Evolutionary conservation across 768 basidiomycete genomes (phyloP), one percentile per base, ranked within the genome.

Genomic region (Coprinellus micaceus): DNA sequence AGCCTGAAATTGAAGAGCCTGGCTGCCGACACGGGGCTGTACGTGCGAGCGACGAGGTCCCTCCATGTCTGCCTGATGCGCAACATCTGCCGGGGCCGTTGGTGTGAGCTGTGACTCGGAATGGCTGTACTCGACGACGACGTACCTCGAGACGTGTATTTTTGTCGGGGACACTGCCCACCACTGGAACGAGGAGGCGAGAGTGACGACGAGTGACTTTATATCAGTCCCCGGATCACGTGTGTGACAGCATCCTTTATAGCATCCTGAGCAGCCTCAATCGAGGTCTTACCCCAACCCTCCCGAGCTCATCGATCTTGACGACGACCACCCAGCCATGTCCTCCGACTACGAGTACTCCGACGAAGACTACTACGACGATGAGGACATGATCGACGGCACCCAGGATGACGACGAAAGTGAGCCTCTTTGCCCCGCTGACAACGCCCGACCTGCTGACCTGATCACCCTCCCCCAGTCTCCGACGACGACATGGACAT

Each of bases 341-440:
- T 69, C 71, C 19, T 88, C 88, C 53, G 88, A 89, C 69, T 84
- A 84, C 59, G 86, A 87, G 36, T 79, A 81, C 65, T 88, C 85
- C 4, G 86, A 89, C 67, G 82, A 86, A 36, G 86, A 87, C 17
- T 86, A 84, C 69, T 84, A 82, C 60, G 83, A 87, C 56, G 88
- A 88, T 55, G 86, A 86, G 60, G 86, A 88, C 56, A 87, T 88
- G 69, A 77, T 85, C 63, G 82, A 85, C 69, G 82, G 81, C 58
- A 78, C 79, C 43, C 82, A 84, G 61, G 85, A 86, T 43, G 82
- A 82, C 62, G 65, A 69, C 43, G 66, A 54, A 53, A 40, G 78
- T 80, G 52, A 64, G 77, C 67, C 49, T 40, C 49, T 25, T 49
- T 30, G 22, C 50, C 39, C 50, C 19, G 52, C 28, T 44, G 39